Evolutionary conservation across 1,284 basidiomycete genomes (phyloP).

Genomic region (Athelia psychrophila): DNA sequence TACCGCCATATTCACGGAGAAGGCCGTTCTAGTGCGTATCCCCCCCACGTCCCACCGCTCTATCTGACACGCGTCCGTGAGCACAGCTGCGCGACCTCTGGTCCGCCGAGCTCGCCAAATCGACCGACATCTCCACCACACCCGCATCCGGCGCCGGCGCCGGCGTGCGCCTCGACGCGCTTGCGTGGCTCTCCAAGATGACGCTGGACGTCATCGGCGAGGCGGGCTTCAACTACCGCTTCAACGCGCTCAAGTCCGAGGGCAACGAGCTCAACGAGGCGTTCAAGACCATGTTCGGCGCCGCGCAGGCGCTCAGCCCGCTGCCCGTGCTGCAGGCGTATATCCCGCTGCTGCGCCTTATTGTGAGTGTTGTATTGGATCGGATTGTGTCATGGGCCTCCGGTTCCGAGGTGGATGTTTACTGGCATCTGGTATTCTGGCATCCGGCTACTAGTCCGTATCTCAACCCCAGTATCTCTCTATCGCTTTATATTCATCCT

Average conservation of each 20-base stretch:
- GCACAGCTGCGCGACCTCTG: constrained; percentile 48
- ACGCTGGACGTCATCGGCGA: constrained; percentile 71
- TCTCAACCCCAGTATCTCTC: background rate
- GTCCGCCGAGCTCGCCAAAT: constrained; percentile 28
- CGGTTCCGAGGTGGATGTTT: constrained; percentile 11
- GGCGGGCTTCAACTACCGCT: constrained; percentile 70
- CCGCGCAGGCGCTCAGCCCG: constrained; percentile 20
- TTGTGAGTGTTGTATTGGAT: constrained; percentile 42
- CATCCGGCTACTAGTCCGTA: no score
- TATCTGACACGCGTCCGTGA: no score
- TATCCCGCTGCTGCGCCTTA: constrained; percentile 37
- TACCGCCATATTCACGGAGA: constrained; percentile 51
- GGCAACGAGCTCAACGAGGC: constrained; percentile 45
- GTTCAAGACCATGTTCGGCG: constrained; percentile 39
- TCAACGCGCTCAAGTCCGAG: constrained; percentile 41
- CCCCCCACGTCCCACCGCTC: no score
- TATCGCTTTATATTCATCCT: background rate
- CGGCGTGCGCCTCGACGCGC: constrained; percentile 39
- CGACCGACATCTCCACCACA: no score
- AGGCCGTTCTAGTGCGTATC: constrained; percentile 43
- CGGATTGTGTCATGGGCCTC: no score
- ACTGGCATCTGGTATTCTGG: no score
- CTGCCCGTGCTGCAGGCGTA: constrained; percentile 30
- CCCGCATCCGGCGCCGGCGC: constrained; percentile 12
- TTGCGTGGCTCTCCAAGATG: constrained; percentile 51